Evolutionary conservation across 345 rosid genomes (phyloP).

Genomic region (Bruguiera parviflora): DNA sequence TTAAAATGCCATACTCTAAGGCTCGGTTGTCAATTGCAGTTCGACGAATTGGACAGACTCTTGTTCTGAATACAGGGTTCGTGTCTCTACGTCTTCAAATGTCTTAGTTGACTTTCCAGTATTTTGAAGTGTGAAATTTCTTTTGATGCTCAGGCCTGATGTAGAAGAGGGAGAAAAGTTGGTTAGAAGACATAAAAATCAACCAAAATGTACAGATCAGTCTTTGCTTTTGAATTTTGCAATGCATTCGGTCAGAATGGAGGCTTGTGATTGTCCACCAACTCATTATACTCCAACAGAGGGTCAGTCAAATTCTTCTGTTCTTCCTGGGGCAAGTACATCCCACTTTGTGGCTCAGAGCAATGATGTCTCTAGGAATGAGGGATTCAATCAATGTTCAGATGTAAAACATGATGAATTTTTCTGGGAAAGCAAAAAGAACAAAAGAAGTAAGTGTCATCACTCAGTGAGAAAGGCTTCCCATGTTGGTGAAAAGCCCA

Average conservation of each 20-base stretch:
- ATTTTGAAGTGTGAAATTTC: slow-evolving; percentile 12
- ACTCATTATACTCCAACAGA: slow-evolving; percentile 45
- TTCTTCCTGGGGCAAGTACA: slow-evolving; percentile 48
- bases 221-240: slow-evolving; percentile 89
- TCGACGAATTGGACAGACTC: slow-evolving; percentile 89
- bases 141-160: slow-evolving; percentile 62
- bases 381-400: slow-evolving; percentile 37
- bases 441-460: slow-evolving; percentile 44
- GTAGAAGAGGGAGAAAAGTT: slow-evolving; percentile 87
- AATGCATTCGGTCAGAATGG: slow-evolving; percentile 97
- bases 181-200: slow-evolving; percentile 67
- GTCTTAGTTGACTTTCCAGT: slow-evolving; percentile 1
- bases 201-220: slow-evolving; percentile 80
- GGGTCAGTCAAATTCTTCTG: slow-evolving; percentile 52
- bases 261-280: slow-evolving; percentile 97
- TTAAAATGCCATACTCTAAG: slow-evolving; percentile 93
- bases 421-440: slow-evolving; percentile 55
- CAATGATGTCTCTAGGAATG: slow-evolving; percentile 37
- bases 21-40: slow-evolving; percentile 90
- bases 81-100: slow-evolving; percentile 12
- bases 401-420: slow-evolving; percentile 49
- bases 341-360: slow-evolving; percentile 43
- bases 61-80: slow-evolving; percentile 80
- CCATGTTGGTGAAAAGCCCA: slow-evolving; percentile 68
- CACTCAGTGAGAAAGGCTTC: slow-evolving; percentile 56